Percentiles rank a stretch among this genome's conserved stretches.
Conservation (phyloP, 805 yeast genomes). For the Candida golubevii region DNA sequence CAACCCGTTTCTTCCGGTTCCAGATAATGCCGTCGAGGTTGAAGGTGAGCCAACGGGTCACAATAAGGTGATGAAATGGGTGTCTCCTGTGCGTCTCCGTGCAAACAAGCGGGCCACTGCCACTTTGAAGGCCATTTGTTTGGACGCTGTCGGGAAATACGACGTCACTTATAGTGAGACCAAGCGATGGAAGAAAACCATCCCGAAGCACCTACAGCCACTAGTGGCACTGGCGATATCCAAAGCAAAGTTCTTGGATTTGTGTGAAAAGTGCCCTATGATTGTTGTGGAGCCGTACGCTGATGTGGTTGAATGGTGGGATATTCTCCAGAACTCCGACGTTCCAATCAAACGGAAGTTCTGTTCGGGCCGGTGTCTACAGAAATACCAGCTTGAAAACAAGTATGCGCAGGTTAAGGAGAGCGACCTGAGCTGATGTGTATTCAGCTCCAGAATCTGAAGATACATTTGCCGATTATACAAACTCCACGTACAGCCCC, state of each 20-base stretch:
- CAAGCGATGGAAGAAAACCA: constrained; percentile 46
- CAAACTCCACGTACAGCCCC: constrained; percentile 24
- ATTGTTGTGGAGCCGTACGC: constrained; percentile 55
- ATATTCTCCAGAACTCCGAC: constrained; percentile 44
- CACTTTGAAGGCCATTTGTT: constrained; percentile 44
- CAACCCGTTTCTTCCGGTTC: constrained; percentile 36
- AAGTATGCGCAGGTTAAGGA: neutral
- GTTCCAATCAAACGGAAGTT: constrained; percentile 54
- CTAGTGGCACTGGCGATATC: constrained; percentile 50
- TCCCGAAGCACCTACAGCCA: constrained; percentile 43
- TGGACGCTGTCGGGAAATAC: constrained; percentile 47
- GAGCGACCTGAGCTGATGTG: neutral
- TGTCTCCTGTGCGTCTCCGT: constrained; percentile 25
- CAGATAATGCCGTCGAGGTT: constrained; percentile 23
- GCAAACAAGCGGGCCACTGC: constrained; percentile 29
- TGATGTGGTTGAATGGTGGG: constrained; percentile 66
- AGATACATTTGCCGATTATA: too few species aligned
- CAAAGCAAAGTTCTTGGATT: constrained; percentile 47
- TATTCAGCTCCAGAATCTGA: too few species aligned
- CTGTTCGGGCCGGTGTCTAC: constrained; percentile 48
- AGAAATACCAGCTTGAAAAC: constrained; percentile 17
- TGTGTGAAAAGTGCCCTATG: constrained; percentile 48
- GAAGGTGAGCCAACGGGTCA: neutral
- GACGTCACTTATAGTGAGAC: constrained; percentile 53
- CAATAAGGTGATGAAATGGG: constrained; percentile 10